phyloP scores from a whole-genome alignment of 495 filamentous ascomycete species.

The Neurospora discreta region DNA sequence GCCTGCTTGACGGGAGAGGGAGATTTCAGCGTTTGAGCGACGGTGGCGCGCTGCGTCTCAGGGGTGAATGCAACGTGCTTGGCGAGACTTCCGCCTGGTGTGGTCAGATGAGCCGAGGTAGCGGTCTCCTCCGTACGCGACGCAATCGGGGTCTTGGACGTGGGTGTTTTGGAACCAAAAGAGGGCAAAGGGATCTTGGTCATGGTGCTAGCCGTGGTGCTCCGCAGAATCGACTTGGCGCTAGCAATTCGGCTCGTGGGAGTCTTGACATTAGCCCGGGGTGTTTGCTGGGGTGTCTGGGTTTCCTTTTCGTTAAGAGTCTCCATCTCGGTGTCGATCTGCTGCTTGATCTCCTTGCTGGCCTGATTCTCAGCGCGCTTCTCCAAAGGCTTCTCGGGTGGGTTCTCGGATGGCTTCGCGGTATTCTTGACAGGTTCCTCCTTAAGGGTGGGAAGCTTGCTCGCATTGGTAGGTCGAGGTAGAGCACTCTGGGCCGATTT shows the following conservation, averaged over 20 bases:
- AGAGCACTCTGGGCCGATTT: constrained; percentile 24
- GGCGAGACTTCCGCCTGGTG: constrained; percentile 33
- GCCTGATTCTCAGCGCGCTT: constrained; percentile 9
- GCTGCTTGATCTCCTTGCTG: background rate
- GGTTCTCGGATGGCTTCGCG: background rate
- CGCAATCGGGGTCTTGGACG: constrained; percentile 19
- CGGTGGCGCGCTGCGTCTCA: constrained; percentile 24
- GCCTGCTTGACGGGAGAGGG: constrained; percentile 40
- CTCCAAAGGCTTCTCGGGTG: background rate
- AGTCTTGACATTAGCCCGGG: constrained; percentile 20
- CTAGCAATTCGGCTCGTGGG: constrained; percentile 33
- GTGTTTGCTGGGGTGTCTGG: constrained; percentile 11
- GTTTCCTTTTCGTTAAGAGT: background rate
- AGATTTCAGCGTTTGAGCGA: constrained; percentile 22
- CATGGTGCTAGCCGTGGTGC: constrained; percentile 23
- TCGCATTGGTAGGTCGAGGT: constrained; percentile 28
- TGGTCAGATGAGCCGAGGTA: constrained; percentile 33
- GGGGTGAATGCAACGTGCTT: constrained; percentile 40
- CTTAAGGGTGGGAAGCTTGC: constrained; percentile 12
- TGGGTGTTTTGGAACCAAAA: constrained; percentile 24
- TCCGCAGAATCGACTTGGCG: constrained; percentile 40
- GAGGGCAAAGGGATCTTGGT: constrained; percentile 28
- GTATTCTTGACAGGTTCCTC: constrained; percentile 9
- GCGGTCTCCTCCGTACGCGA: constrained; percentile 31
- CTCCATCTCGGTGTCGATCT: background rate